Percentiles rank a stretch among this genome's conserved stretches.
Evolutionary conservation across 2,329 filamentous ascomycete genomes (phyloP).

Genomic region (Xenoacremonium recifei): DNA sequence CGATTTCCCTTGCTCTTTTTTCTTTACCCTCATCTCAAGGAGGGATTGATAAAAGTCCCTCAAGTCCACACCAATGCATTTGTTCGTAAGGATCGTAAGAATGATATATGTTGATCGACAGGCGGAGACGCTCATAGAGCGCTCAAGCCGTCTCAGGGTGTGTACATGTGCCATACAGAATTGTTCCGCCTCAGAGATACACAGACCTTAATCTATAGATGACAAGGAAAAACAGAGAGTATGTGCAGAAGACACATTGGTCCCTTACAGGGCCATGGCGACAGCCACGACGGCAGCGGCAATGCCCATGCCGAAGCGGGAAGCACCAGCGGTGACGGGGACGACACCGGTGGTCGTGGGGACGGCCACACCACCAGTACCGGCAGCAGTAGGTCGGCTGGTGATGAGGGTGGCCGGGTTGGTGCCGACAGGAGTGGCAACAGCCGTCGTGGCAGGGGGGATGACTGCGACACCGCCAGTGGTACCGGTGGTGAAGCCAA

Average conservation of each 20-base stretch:
- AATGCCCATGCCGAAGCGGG: conserved; percentile 45
- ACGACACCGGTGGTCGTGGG: conserved; percentile 34
- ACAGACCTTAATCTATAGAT: conserved; percentile 25
- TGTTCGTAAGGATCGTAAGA: conserved; percentile 60
- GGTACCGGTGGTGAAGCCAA: conserved; percentile 44
- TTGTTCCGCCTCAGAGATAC: conserved; percentile 23
- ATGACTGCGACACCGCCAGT: conserved; percentile 16
- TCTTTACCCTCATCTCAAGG: conserved; percentile 18
- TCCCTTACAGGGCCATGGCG: conserved; percentile 45
- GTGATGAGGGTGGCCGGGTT: conserved; percentile 25
- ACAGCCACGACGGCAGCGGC: conserved; percentile 44
- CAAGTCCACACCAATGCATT: conserved; percentile 28
- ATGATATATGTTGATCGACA: conserved; percentile 37
- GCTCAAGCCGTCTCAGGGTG: conserved; percentile 14
- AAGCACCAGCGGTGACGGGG: conserved; percentile 39
- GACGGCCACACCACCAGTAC: conserved; percentile 32
- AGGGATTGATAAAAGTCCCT: conserved; percentile 15
- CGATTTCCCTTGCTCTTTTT: conserved; percentile 20
- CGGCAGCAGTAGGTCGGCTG: conserved; percentile 18
- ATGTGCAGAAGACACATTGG: conserved; percentile 18
- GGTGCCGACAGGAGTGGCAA: conserved; percentile 19
- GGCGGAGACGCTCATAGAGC: conserved; percentile 12
- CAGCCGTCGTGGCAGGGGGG: conserved; percentile 33
- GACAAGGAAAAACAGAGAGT: conserved; percentile 21
- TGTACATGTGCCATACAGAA: conserved; percentile 23